Evolutionary conservation across 768 basidiomycete genomes (phyloP).

Genomic region (Amanita rimosa): DNA sequence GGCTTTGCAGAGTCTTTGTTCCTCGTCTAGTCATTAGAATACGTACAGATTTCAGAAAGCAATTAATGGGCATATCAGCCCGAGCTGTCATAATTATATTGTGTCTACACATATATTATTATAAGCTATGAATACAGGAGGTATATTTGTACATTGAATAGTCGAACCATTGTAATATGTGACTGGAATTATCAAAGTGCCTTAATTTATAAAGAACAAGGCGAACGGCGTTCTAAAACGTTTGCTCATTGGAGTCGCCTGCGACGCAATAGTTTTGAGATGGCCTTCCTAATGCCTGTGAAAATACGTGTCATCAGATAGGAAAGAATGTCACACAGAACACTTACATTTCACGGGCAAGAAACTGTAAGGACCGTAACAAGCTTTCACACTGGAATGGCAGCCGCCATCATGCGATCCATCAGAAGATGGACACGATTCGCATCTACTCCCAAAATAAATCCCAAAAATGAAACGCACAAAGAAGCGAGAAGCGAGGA

Average conservation of each 20-base stretch:
- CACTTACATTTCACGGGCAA: not conserved
- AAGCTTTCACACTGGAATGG: not conserved
- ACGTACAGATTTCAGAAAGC: not conserved
- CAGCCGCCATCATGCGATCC: not conserved
- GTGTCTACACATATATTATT: not conserved
- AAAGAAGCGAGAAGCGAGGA: not conserved
- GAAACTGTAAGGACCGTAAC: not conserved
- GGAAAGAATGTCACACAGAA: not conserved
- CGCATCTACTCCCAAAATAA: not conserved
- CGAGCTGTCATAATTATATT: not conserved
- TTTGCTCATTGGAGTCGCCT: not conserved
- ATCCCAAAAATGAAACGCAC: not conserved
- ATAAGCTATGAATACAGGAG: not conserved
- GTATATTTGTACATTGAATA: not conserved
- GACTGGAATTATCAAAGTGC: too few species aligned
- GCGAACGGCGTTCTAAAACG: too few species aligned
- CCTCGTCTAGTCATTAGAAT: not conserved
- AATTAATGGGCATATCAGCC: not conserved
- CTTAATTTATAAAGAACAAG: too few species aligned
- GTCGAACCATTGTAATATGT: too few species aligned
- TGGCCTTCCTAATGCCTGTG: not conserved
- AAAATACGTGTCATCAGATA: not conserved
- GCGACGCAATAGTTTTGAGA: conserved; percentile 1
- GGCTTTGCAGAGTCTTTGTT: not conserved
- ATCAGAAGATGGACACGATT: not conserved